phyloP scores from a whole-genome alignment of 495 filamentous ascomycete genomes.

The Tuber microsphaerosporum region DNA sequence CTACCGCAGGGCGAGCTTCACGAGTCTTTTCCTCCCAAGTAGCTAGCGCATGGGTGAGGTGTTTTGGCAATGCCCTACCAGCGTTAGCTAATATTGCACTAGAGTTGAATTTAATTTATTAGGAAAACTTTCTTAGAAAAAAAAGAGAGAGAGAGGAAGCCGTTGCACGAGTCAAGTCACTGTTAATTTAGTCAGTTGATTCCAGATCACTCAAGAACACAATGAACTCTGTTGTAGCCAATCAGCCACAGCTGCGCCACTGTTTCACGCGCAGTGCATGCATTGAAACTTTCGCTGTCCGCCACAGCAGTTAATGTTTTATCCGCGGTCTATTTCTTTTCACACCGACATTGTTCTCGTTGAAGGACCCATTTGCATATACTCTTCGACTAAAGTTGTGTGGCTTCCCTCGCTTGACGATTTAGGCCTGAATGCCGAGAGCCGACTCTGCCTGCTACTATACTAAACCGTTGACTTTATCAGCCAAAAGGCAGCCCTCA shows the following conservation, averaged over 20 bases:
- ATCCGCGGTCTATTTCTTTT: not conserved
- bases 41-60: not conserved
- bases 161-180: not conserved
- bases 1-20: not conserved
- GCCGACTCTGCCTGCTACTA: not conserved
- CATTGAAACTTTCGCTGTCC: not conserved
- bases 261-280: not conserved
- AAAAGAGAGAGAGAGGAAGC: not conserved
- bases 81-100: not conserved
- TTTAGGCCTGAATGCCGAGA: not conserved
- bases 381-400: not conserved
- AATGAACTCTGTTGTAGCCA: not conserved
- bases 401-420: too few species aligned
- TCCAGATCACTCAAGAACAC: too few species aligned
- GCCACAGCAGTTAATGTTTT: not conserved
- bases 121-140: not conserved
- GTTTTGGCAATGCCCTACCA: not conserved
- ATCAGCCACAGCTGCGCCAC: not conserved
- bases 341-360: not conserved
- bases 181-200: not conserved
- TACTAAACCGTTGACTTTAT: not conserved
- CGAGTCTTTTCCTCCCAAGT: not conserved
- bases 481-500: not conserved
- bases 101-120: not conserved
- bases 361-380: not conserved